Percentiles rank a stretch among this genome's conserved stretches.
Evolutionary conservation across 139 green algal genomes (phyloP).

Genomic region (Prasinococcaceae sp.): DNA sequence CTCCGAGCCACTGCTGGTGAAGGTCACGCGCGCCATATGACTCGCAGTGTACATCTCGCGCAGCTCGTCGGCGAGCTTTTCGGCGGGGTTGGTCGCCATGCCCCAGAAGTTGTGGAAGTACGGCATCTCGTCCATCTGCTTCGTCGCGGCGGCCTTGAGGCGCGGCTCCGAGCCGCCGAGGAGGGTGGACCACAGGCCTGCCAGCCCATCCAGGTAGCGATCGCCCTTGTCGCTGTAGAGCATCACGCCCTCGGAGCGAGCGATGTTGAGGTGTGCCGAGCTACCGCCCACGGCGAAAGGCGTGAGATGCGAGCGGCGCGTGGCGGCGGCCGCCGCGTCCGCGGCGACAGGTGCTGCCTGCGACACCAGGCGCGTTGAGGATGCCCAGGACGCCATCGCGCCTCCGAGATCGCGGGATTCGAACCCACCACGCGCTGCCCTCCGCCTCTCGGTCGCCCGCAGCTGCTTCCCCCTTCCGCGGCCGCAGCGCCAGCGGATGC

Average conservation of each 20-base stretch:
- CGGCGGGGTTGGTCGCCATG: conserved; percentile 21
- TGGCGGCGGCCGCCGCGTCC: no score
- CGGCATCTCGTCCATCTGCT: conserved; percentile 21
- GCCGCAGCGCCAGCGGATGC: no score
- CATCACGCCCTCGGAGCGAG: conserved; percentile 21
- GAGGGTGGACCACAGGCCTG: conserved; percentile 26
- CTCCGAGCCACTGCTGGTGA: conserved; percentile 30
- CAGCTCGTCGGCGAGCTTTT: conserved; percentile 21
- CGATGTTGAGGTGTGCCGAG: conserved; percentile 6
- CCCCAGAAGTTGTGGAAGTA: conserved; percentile 37
- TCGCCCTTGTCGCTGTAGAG: conserved; percentile 24
- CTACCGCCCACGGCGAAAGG: no score
- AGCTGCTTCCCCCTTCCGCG: no score
- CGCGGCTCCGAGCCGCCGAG: conserved; percentile 15
- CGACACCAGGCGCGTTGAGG: no score
- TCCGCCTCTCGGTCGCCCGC: no score
- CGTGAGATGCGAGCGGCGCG: no score
- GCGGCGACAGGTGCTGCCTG: no score
- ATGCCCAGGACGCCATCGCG: no score
- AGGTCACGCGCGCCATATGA: conserved; percentile 28
- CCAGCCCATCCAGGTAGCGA: conserved; percentile 27
- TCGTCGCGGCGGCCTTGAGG: conserved; percentile 11
- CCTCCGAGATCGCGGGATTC: no score
- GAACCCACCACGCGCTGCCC: no score
- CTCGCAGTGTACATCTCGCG: conserved; percentile 18